Evolutionary conservation across 2,329 filamentous ascomycete species (phyloP).

Genomic region (Coniochaeta hoffmannii): DNA sequence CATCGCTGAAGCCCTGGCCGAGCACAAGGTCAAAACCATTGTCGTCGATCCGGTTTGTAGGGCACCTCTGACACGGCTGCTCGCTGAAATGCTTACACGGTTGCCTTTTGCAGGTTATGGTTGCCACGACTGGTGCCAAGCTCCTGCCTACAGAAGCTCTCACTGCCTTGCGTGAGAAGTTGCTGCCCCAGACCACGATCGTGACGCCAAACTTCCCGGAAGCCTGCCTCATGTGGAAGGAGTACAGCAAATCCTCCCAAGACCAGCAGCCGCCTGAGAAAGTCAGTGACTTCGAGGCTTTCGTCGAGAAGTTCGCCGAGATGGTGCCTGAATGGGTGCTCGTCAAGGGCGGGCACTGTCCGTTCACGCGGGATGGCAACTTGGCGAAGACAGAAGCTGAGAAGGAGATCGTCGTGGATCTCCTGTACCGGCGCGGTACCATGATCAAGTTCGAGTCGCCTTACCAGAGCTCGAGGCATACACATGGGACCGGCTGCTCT

Average conservation of each 20-base stretch:
- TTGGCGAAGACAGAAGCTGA: slow-evolving; percentile 53
- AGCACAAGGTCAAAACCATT: slow-evolving; percentile 47
- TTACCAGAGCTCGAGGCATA: slow-evolving; percentile 70
- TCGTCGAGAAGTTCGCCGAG: slow-evolving; percentile 59
- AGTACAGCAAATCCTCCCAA: slow-evolving; percentile 44
- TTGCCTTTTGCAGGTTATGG: slow-evolving; percentile 79
- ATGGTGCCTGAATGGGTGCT: slow-evolving; percentile 75
- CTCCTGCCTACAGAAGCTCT: slow-evolving; percentile 62
- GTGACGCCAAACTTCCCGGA: slow-evolving; percentile 76
- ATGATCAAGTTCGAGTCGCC: slow-evolving; percentile 58
- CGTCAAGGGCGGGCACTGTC: slow-evolving; percentile 86
- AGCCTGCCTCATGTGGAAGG: slow-evolving; percentile 55
- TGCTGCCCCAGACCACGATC: slow-evolving; percentile 61
- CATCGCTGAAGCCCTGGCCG: slow-evolving; percentile 56
- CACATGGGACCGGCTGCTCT: slow-evolving; percentile 92
- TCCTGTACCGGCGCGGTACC: slow-evolving; percentile 58
- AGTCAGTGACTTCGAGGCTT: slow-evolving; percentile 57
- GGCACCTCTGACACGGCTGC: neutral
- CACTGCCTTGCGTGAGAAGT: slow-evolving; percentile 44
- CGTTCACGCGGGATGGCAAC: slow-evolving; percentile 57
- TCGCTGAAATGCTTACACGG: neutral
- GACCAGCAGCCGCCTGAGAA: slow-evolving; percentile 35
- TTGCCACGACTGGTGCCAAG: slow-evolving; percentile 70
- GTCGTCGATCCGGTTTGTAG: slow-evolving; percentile 67
- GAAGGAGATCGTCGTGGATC: slow-evolving; percentile 63